Base-by-base conservation (phyloP, 1,284 basidiomycete species). In the Bondarzewia mesenterica region DNA sequence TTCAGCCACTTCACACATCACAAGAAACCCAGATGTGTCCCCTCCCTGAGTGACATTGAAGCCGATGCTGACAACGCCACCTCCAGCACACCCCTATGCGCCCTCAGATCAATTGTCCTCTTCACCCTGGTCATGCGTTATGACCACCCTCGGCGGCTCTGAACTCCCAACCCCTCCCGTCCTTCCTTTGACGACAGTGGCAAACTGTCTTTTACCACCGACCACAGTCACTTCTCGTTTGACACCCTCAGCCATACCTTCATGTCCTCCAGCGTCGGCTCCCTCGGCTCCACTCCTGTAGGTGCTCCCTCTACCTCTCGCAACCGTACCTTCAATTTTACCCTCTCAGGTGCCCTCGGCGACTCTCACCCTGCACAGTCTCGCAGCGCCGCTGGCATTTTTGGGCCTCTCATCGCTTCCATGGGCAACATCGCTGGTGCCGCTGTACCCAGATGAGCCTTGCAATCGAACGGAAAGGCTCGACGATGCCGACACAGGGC, bases 351-450 rank as follows among this genome's bases (percentile, higher is more conserved):
- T 15, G 39, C 48, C 5, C 49, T 57, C 20, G 50, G 51, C 4
- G 59, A 60, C 14, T 29, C 47, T 5, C 59, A 68, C 14, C 83
- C 79, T 4, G 66, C 75, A 35, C 69, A 72, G 2, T 71, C 78
- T 7, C 66, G 74, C 42, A 78, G 69, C 50, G 75, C 70, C 6
- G 86, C 73, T 0, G 86, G 87, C 4, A 85, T 85, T 0, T 78
- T 89, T 56, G 87, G 85, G 10, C 77, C 82, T 6, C 72, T 91
- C 41, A 80, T 91, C 37, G 79, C 85, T 21, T 81, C 78, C 52
- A 83, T 87, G 0, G 82, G 80, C 2, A 84, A 82, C 53, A 65
- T 82, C 26, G 68, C 68, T 10, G 82, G 80, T 21, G 70, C 70
- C 2, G 83, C 81, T 4, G 75, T 82, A 0, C 85, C 85, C 0